Percentiles rank a stretch among this genome's conserved stretches.
These are phyloP conservation scores for Deinandra increscens DNA, from an alignment of 129 eudicot species.

Conservation along the genomic window DNA sequence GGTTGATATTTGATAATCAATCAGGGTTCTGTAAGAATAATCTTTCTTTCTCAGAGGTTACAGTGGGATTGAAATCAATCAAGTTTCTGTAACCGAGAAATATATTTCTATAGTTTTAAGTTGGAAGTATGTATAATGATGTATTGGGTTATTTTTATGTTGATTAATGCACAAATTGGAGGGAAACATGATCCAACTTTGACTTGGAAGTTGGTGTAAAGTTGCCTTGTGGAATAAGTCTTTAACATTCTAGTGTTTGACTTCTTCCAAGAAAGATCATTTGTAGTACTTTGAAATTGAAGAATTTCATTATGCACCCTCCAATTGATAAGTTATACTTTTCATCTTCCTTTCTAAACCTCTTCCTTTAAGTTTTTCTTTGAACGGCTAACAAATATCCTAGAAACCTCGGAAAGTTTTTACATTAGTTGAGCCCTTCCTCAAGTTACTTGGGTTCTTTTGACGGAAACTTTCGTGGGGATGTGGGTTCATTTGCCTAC, in stretches of 20 bases:
- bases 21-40: too few relatives aligned
- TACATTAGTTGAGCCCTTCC: too few relatives aligned
- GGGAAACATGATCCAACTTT: conserved; percentile 27
- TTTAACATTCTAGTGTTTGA: conserved; percentile 10
- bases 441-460: too few relatives aligned
- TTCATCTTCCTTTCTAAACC: neutral
- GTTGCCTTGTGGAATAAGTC: conserved; percentile 15
- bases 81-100: too few relatives aligned
- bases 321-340: neutral
- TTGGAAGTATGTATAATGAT: neutral
- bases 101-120: too few relatives aligned
- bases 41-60: too few relatives aligned
- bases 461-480: too few relatives aligned
- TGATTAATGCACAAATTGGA: conserved; percentile 18
- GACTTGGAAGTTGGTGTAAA: conserved; percentile 19
- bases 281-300: conserved; percentile 4
- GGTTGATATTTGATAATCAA: too few relatives aligned
- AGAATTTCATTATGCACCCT: conserved; percentile 2
- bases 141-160: neutral
- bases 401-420: too few relatives aligned
- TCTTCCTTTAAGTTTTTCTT: neutral
- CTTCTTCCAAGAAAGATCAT: neutral
- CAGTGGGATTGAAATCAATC: too few relatives aligned
- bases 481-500: too few relatives aligned
- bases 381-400: too few relatives aligned